These are phyloP conservation scores for Leccinum laetum DNA, from an alignment of 1,284 basidiomycete genomes.

Conservation along the genomic window DNA sequence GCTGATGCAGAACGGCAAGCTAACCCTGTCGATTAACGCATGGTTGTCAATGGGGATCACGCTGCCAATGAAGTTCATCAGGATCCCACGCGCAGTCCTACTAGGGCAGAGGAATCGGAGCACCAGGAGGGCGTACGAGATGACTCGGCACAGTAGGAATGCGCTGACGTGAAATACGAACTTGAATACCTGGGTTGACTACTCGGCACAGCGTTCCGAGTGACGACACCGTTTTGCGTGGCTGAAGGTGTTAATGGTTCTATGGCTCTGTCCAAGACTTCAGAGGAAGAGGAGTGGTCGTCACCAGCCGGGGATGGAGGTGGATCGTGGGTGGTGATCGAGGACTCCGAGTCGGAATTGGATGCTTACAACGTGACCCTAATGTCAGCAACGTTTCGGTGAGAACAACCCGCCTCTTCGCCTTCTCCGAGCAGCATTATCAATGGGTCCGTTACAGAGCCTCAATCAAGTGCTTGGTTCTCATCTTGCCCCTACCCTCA, in stretches of 20 bases:
- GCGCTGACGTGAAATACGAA: slow-evolving; percentile 44
- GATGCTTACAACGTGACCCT: slow-evolving; percentile 39
- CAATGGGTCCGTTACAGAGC: slow-evolving; percentile 24
- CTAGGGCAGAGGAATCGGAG: slow-evolving; percentile 1
- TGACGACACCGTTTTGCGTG: slow-evolving; percentile 49
- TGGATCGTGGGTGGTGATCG: slow-evolving; percentile 15
- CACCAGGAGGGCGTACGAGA: slow-evolving; percentile 5
- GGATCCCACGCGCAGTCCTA: slow-evolving; percentile 2
- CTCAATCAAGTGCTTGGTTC: slow-evolving; percentile 36
- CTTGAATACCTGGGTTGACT: slow-evolving; percentile 35
- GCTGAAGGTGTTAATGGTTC: slow-evolving; percentile 15
- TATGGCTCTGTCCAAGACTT: slow-evolving; percentile 23
- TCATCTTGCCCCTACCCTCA: slow-evolving; percentile 31
- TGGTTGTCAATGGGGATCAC: slow-evolving; percentile 20
- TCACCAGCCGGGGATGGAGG: slow-evolving; percentile 4
- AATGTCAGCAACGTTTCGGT: slow-evolving; percentile 36
- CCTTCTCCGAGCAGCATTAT: slow-evolving; percentile 2
- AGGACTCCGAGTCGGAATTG: slow-evolving; percentile 32
- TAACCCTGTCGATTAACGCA: slow-evolving; percentile 7
- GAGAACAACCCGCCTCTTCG: slow-evolving; percentile 7
- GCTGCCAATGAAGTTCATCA: slow-evolving; percentile 19
- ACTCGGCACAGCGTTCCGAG: slow-evolving; percentile 55
- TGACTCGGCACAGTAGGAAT: slow-evolving; percentile 15
- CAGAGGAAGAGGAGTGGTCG: slow-evolving; percentile 17
- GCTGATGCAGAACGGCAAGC: slow-evolving; percentile 2